These are phyloP conservation scores for Eimeria acervulina DNA, from an alignment of 169 alveolate genomes.

Conservation along the genomic window DNA sequence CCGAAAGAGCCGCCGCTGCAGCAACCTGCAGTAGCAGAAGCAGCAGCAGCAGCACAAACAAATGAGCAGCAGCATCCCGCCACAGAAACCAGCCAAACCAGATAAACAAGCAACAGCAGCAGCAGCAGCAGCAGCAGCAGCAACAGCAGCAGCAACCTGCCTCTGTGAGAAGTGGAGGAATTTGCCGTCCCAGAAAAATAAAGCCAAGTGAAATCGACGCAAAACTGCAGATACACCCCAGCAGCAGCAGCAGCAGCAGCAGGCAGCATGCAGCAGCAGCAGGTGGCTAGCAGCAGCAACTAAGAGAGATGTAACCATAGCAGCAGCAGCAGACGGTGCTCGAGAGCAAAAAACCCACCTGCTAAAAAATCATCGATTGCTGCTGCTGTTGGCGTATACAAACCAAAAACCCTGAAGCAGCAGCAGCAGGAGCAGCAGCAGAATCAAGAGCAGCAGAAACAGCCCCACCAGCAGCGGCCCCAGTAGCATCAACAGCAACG, in stretches of 20 bases:
- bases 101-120: neutral
- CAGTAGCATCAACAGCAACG: conserved; percentile 43
- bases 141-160: neutral
- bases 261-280: neutral
- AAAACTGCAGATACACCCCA: no score
- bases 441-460: no score
- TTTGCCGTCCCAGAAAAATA: conserved; percentile 26
- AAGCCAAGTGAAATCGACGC: conserved; percentile 53
- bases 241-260: conserved; percentile 29
- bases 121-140: neutral
- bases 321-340: conserved; percentile 12
- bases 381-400: neutral
- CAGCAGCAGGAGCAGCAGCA: no score
- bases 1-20: conserved; percentile 47
- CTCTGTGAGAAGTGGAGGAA: conserved; percentile 41
- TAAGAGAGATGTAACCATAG: neutral
- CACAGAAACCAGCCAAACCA: neutral
- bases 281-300: neutral
- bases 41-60: neutral
- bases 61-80: neutral
- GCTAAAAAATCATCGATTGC: conserved; percentile 44
- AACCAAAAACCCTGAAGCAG: neutral
- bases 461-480: neutral
- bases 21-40: conserved; percentile 68
- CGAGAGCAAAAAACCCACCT: neutral